A percentile compares a stretch with the other conserved stretches of the same genome.
Evolutionary conservation across 345 rosid genomes (phyloP).

Genomic region (Eucalyptus curtisii): DNA sequence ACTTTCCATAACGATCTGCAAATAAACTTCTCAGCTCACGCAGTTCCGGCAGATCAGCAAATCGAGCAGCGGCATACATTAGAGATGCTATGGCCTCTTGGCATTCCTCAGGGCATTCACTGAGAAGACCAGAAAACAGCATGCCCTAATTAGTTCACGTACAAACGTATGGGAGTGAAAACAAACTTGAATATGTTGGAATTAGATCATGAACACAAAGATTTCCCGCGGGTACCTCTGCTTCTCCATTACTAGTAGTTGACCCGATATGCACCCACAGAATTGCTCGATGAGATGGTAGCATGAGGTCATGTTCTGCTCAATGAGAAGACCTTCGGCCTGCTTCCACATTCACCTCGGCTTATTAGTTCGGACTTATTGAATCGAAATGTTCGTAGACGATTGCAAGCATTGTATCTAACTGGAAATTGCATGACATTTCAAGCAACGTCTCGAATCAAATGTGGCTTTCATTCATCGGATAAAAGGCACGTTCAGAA

Average conservation of each 20-base stretch:
- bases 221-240: conserved; percentile 24
- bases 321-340: conserved; percentile 71
- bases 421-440: not conserved
- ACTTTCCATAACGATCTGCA: conserved; percentile 46
- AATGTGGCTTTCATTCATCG: not conserved
- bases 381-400: not conserved
- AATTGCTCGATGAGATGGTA: conserved; percentile 50
- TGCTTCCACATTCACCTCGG: conserved; percentile 4
- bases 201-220: not conserved
- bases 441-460: not conserved
- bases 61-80: conserved; percentile 79
- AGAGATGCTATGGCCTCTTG: conserved; percentile 62
- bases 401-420: not conserved
- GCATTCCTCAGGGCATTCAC: conserved; percentile 86
- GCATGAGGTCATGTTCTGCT: conserved; percentile 44
- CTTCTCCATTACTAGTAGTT: conserved; percentile 48
- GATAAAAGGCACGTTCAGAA: not conserved
- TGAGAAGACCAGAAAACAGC: not conserved
- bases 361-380: not conserved
- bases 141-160: not conserved
- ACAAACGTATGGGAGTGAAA: not conserved
- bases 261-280: conserved; percentile 23
- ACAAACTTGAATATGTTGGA: not conserved
- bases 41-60: conserved; percentile 73
- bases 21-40: conserved; percentile 56